A percentile compares a stretch with the other conserved stretches of the same genome.
Evolutionary conservation across 139 green algal genomes (phyloP).

Genomic region (Chlorella sp.): DNA sequence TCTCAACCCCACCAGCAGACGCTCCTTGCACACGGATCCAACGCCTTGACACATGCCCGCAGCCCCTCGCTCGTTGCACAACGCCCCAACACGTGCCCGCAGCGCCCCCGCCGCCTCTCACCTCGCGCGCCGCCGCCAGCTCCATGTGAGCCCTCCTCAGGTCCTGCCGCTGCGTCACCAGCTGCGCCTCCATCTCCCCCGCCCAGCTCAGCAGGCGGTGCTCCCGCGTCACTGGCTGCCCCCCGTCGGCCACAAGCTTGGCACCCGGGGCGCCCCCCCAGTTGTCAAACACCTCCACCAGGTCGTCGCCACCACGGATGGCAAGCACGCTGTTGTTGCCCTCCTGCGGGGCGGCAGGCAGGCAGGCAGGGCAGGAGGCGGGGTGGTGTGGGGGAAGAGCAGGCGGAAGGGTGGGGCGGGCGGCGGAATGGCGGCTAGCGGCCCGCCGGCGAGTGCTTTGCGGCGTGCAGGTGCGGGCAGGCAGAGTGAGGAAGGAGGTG

Average conservation of each 20-base stretch:
- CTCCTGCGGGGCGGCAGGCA: neutral
- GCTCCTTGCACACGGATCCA: too few relatives aligned
- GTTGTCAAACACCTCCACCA: slow-evolving; percentile 66
- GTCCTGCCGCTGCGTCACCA: slow-evolving; percentile 55
- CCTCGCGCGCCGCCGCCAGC: slow-evolving; percentile 57
- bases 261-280: slow-evolving; percentile 61
- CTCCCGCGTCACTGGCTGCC: slow-evolving; percentile 49
- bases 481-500: too few relatives aligned
- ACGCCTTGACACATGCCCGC: too few relatives aligned
- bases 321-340: slow-evolving; percentile 72
- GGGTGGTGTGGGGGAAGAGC: neutral
- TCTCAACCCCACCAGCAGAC: too few relatives aligned
- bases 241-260: slow-evolving; percentile 42
- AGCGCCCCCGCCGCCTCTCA: neutral
- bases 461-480: too few relatives aligned
- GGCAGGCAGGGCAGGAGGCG: neutral
- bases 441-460: too few relatives aligned
- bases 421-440: too few relatives aligned
- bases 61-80: too few relatives aligned
- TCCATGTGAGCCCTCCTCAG: slow-evolving; percentile 56
- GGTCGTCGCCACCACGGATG: slow-evolving; percentile 38
- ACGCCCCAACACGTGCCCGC: too few relatives aligned
- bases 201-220: slow-evolving; percentile 59
- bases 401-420: neutral
- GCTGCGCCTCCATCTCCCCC: slow-evolving; percentile 50